phyloP scores from a whole-genome alignment of 208 protist genomes.

The Leishmania amazonensis region DNA sequence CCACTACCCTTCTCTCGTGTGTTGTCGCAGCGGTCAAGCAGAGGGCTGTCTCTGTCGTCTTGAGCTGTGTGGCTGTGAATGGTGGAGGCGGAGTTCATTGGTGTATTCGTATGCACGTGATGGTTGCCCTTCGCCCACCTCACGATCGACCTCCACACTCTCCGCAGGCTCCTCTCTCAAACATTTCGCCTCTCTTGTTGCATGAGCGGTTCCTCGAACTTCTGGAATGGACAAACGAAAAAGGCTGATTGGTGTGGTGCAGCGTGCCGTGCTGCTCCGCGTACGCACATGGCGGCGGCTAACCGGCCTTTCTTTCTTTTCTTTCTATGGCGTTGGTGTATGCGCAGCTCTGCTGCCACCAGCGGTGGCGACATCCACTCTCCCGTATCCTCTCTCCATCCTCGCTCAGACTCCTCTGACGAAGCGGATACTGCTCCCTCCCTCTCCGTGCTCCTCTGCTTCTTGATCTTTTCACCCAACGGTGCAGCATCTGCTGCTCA shows the following conservation, averaged over 20 bases:
- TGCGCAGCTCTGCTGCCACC: not conserved
- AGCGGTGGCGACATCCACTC: not conserved
- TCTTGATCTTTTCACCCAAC: not conserved
- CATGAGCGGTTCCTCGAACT: not conserved
- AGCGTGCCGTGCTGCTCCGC: not conserved
- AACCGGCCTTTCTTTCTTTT: not conserved
- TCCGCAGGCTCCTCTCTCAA: not conserved
- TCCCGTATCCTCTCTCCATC: not conserved
- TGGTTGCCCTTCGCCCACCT: not conserved
- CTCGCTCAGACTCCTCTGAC: not conserved
- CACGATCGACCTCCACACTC: not conserved
- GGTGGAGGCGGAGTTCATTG: not conserved
- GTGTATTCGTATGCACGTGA: not conserved
- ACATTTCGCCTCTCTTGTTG: not conserved
- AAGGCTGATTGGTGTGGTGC: not conserved
- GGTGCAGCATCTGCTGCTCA: not conserved
- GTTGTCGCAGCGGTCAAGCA: not conserved
- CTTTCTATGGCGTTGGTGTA: not conserved
- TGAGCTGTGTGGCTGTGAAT: not conserved
- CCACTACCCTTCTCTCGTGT: not conserved
- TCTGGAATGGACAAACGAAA: not conserved
- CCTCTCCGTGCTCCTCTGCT: not conserved
- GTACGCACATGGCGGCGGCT: not conserved
- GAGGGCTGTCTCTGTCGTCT: not conserved
- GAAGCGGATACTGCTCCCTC: not conserved